Percentiles rank a stretch among this genome's conserved stretches.
Evolutionary conservation across 345 rosid species (phyloP).

Genomic region (Boechera retrofracta): DNA sequence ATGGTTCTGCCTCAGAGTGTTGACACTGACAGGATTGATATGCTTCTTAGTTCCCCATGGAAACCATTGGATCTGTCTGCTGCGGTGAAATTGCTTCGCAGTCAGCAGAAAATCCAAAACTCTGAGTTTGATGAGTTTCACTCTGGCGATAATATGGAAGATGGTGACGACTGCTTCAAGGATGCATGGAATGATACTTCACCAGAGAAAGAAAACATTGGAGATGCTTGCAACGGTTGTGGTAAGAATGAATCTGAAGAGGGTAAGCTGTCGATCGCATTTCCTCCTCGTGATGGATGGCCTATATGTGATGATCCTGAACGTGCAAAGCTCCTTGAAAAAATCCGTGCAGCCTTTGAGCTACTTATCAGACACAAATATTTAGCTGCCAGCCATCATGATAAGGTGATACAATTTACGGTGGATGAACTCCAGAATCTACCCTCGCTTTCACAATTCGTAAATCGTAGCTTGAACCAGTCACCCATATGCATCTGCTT

Average conservation of each 20-base stretch:
- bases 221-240: constrained; percentile 50
- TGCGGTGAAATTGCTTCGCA: constrained; percentile 59
- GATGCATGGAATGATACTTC: constrained; percentile 85
- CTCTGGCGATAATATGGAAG: constrained; percentile 38
- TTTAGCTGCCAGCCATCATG: constrained; percentile 82
- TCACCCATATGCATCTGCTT: constrained; percentile 82
- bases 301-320: constrained; percentile 75
- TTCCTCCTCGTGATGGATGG: constrained; percentile 63
- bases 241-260: constrained; percentile 54
- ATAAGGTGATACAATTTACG: constrained; percentile 73
- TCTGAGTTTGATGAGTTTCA: constrained; percentile 33
- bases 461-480: constrained; percentile 64
- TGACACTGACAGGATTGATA: constrained; percentile 70
- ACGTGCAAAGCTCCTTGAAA: constrained; percentile 80
- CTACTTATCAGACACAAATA: constrained; percentile 75
- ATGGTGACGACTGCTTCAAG: constrained; percentile 67
- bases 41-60: constrained; percentile 79
- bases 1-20: constrained; percentile 73
- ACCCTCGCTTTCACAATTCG: constrained; percentile 68
- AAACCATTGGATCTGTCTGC: constrained; percentile 84
- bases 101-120: constrained; percentile 53
- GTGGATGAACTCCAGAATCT: constrained; percentile 77
- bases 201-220: constrained; percentile 59
- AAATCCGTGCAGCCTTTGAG: constrained; percentile 67
- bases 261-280: constrained; percentile 44